Percentiles rank a stretch among this genome's conserved stretches.
These are phyloP conservation scores for Phytopythium cucurbitacearum DNA, from an alignment of 352 stramenopile species.

Conservation along the genomic window DNA sequence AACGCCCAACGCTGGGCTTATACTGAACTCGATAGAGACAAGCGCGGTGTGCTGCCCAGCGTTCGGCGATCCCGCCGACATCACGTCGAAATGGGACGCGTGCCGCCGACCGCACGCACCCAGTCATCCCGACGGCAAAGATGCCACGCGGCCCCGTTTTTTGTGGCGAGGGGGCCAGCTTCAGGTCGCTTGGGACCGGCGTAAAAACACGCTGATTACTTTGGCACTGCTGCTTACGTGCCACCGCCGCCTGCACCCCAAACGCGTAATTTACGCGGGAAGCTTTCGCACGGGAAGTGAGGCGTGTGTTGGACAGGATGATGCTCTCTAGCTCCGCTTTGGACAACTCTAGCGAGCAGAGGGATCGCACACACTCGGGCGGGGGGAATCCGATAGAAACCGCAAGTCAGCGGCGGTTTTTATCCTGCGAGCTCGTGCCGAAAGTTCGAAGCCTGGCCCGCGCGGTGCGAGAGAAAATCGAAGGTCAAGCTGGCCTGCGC, in stretches of 20 bases:
- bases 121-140: constrained; percentile 1
- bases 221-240: not conserved
- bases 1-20: too few species aligned
- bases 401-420: not conserved
- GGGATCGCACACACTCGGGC: too few species aligned
- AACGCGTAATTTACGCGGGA: not conserved
- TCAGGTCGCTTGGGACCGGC: not conserved
- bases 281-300: not conserved
- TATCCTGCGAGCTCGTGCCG: not conserved
- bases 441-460: not conserved
- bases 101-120: too few species aligned
- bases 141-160: not conserved
- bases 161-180: not conserved
- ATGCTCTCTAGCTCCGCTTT: too few species aligned
- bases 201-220: constrained; percentile 6
- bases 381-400: not conserved
- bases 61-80: too few species aligned
- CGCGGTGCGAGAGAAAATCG: constrained; percentile 1
- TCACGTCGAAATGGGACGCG: too few species aligned
- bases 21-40: too few species aligned
- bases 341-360: too few species aligned
- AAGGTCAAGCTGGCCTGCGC: not conserved
- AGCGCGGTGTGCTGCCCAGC: too few species aligned
- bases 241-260: not conserved
- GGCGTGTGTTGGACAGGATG: not conserved